Conservation (phyloP, 202 grass and related monocot species). For the Setaria viridis region DNA sequence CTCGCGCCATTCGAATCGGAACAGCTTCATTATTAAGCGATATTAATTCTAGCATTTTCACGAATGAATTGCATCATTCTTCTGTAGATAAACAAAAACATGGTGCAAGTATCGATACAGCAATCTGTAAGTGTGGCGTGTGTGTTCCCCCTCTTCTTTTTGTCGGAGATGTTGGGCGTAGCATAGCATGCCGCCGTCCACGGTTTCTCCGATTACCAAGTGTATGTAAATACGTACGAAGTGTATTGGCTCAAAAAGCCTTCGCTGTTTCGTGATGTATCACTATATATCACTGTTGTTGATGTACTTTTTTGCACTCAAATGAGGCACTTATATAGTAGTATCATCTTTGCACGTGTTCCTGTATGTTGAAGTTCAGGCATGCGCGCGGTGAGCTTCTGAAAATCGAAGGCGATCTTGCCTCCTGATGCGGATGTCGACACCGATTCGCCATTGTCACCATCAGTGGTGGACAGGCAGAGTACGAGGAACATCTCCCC, state of each 20-base stretch:
- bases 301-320: background rate
- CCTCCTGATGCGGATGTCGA: background rate
- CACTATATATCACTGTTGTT: slow-evolving; percentile 25
- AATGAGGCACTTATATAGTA: background rate
- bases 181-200: background rate
- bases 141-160: background rate
- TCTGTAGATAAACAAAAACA: slow-evolving; percentile 61
- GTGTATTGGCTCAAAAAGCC: slow-evolving; percentile 17
- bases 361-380: background rate
- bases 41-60: slow-evolving; percentile 40
- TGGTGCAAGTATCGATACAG: slow-evolving; percentile 48
- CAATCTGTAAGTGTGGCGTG: slow-evolving; percentile 34
- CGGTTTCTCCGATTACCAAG: slow-evolving; percentile 30
- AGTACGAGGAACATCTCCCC: slow-evolving; percentile 20
- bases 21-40: slow-evolving; percentile 46
- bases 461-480: background rate
- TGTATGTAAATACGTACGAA: slow-evolving; percentile 1
- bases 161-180: slow-evolving; percentile 13
- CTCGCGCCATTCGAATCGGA: slow-evolving; percentile 9
- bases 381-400: background rate
- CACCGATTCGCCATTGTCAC: background rate
- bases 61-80: slow-evolving; percentile 50
- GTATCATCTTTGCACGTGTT: background rate
- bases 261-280: slow-evolving; percentile 39
- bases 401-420: background rate